A percentile compares a stretch with the other conserved stretches of the same genome.
Evolutionary conservation across 306 rosid genomes (phyloP).

Genomic region (Vigna hirtella): DNA sequence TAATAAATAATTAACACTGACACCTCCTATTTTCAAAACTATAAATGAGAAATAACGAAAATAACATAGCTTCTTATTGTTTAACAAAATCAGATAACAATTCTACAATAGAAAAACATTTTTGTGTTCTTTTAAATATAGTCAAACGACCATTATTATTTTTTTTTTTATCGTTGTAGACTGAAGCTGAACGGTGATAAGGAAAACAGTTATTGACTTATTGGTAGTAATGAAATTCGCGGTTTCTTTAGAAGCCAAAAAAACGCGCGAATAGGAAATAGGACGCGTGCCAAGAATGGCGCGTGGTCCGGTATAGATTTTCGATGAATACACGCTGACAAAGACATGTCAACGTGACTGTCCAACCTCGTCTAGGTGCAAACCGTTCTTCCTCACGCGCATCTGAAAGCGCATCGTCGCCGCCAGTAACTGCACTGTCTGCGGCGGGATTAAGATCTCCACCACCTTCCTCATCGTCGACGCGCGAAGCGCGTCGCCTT

Average conservation of each 20-base stretch:
- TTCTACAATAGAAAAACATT: too few species aligned
- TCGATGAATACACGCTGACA: neutral
- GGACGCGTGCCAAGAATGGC: too few species aligned
- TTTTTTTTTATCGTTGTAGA: too few species aligned
- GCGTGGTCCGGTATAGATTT: neutral
- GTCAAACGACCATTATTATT: too few species aligned
- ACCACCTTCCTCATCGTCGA: slow-evolving; percentile 46
- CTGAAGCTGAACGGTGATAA: too few species aligned
- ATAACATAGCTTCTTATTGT: too few species aligned
- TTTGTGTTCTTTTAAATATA: too few species aligned
- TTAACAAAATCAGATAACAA: neutral
- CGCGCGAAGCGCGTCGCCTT: slow-evolving; percentile 41
- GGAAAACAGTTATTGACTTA: neutral
- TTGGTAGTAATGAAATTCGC: neutral
- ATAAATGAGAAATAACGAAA: too few species aligned
- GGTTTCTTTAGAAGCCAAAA: neutral
- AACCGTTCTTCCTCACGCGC: slow-evolving; percentile 36
- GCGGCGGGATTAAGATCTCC: slow-evolving; percentile 43
- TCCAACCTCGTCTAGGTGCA: neutral
- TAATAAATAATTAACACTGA: too few species aligned
- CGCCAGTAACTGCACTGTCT: slow-evolving; percentile 51
- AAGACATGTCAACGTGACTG: neutral
- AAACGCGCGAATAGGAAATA: too few species aligned
- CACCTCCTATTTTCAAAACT: too few species aligned
- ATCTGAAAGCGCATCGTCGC: slow-evolving; percentile 51